Evolutionary conservation across 2,329 filamentous ascomycete species (phyloP).

Genomic region (Stagonosporopsis chrysanthemi): DNA sequence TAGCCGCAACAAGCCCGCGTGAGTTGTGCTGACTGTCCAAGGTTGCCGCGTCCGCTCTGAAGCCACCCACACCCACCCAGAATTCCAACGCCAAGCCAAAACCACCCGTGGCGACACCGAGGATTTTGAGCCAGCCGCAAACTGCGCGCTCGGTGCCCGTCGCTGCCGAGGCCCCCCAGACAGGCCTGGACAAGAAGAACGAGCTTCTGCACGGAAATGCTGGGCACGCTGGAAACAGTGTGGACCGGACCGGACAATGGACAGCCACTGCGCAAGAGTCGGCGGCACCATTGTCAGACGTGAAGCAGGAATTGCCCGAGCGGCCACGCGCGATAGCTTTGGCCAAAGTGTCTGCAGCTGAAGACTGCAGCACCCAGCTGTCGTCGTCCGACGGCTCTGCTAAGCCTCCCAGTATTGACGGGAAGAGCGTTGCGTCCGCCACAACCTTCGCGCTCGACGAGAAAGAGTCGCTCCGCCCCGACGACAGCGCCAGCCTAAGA

Average conservation of each 20-base stretch:
- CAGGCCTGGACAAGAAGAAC: conserved; percentile 19
- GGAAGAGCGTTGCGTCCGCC: conserved; percentile 89
- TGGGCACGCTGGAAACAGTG: conserved; percentile 22
- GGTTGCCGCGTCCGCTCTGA: conserved; percentile 53
- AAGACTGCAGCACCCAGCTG: conserved; percentile 56
- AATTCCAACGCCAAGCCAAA: conserved; percentile 31
- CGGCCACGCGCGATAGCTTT: conserved; percentile 40
- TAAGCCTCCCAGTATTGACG: conserved; percentile 86
- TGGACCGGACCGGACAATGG: conserved; percentile 35
- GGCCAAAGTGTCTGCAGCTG: conserved; percentile 45
- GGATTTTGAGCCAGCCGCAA: conserved; percentile 30
- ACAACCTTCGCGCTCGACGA: conserved; percentile 97
- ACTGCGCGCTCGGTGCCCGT: conserved; percentile 28
- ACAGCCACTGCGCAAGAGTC: conserved; percentile 32
- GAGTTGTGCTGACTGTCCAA: conserved; percentile 31
- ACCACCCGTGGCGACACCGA: conserved; percentile 38
- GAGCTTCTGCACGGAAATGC: conserved; percentile 9
- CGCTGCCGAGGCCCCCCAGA: conserved; percentile 29
- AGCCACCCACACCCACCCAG: conserved; percentile 33
- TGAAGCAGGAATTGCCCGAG: conserved; percentile 38
- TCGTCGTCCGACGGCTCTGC: conserved; percentile 68
- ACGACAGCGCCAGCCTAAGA: conserved; percentile 94
- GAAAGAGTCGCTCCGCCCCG: conserved; percentile 91
- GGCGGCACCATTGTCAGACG: conserved; percentile 55
- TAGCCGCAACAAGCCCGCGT: conserved; percentile 22